Evolutionary conservation across 805 yeast genomes (phyloP), one percentile per base, ranked within the genome.

Genomic region (Nakazawaea anatomiae): DNA sequence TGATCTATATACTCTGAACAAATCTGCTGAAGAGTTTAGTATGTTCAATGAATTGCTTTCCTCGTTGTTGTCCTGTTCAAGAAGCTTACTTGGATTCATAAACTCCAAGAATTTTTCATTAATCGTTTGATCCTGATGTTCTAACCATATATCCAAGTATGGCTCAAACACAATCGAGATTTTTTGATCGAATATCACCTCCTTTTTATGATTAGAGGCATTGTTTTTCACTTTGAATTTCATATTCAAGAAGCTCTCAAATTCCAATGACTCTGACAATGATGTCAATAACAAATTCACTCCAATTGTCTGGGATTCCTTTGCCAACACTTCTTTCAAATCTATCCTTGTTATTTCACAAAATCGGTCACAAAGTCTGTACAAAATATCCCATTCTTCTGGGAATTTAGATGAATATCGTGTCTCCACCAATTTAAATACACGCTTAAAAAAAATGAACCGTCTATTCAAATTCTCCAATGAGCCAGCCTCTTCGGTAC

Each of bases 401-500:
- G 95, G 94, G 67, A 94, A 94, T 35, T 75, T 71, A 6, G 65
- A 58, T 1, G 73, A 61, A 57, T 77, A 80, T 34, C 73, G 74
- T 1, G 79, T 64, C 53, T 81, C 83, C 57, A 83, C 80, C 39
- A 75, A 73, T 48, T 75, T 76, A 53, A 92, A 68, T 1, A 88
- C 76, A 57, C 87, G 83, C 57, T 85, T 83, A 67, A 89, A 87
- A 64, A 86, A 92, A 34, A 90, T 78, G 64, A 82, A 94, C 46
- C 99, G 72, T 57, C 97, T 72, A 32, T 81, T 76, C 47, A 94
- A 68, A 65, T 94, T 94, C 53, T 94, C 99, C 53, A 94, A 69
- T 5, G 95, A 85, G 1, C 97, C 97, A 0, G 99, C 99, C 67
- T 94, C 99, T 58, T 90, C 97, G 11, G 82, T 75, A 8, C 83